phyloP scores from a whole-genome alignment of 2,329 filamentous ascomycete species.

The Ophiostoma tasmaniense region DNA sequence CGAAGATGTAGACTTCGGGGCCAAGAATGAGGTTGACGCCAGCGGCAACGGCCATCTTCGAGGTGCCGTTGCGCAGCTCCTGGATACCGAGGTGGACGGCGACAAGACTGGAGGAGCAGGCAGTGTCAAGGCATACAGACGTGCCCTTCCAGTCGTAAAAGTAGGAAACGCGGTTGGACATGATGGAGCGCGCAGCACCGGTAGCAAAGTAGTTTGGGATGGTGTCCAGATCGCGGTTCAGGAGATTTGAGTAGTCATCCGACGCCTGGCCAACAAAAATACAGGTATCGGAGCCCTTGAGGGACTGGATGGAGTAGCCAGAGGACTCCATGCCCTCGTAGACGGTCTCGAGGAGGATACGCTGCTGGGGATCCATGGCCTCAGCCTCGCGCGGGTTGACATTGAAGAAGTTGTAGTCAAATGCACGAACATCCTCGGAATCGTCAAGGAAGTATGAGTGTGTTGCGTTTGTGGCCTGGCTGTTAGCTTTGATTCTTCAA shows the following conservation, averaged over 20 bases:
- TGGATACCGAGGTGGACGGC: slow-evolving; percentile 27
- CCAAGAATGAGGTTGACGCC: slow-evolving; percentile 28
- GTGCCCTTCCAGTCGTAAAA: slow-evolving; percentile 31
- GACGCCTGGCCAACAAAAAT: slow-evolving; percentile 29
- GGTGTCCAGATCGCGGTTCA: slow-evolving; percentile 16
- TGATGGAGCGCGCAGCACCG: slow-evolving; percentile 25
- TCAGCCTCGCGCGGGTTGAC: slow-evolving; percentile 27
- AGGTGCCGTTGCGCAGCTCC: slow-evolving; percentile 23
- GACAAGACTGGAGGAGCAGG: slow-evolving; percentile 31
- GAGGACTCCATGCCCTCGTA: slow-evolving; percentile 31
- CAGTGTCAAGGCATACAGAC: slow-evolving; percentile 32
- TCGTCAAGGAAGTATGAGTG: slow-evolving; percentile 29
- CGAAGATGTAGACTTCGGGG: slow-evolving; percentile 23
- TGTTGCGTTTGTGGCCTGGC: slow-evolving; percentile 12
- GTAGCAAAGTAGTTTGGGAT: slow-evolving; percentile 22
- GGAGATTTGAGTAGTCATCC: slow-evolving; percentile 23
- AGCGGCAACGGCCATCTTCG: slow-evolving; percentile 26
- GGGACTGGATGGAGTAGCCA: slow-evolving; percentile 24
- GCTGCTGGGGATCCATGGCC: slow-evolving; percentile 29
- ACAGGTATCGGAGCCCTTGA: slow-evolving; percentile 25
- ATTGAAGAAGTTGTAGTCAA: slow-evolving; percentile 32
- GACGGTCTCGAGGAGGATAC: slow-evolving; percentile 28
- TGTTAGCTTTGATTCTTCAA: not conserved
- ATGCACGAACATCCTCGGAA: slow-evolving; percentile 23
- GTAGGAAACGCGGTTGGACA: slow-evolving; percentile 31